Percentiles rank a stretch among this genome's conserved stretches.
Conservation (phyloP, 2,329 filamentous ascomycete species). For the Fusarium secorum region DNA sequence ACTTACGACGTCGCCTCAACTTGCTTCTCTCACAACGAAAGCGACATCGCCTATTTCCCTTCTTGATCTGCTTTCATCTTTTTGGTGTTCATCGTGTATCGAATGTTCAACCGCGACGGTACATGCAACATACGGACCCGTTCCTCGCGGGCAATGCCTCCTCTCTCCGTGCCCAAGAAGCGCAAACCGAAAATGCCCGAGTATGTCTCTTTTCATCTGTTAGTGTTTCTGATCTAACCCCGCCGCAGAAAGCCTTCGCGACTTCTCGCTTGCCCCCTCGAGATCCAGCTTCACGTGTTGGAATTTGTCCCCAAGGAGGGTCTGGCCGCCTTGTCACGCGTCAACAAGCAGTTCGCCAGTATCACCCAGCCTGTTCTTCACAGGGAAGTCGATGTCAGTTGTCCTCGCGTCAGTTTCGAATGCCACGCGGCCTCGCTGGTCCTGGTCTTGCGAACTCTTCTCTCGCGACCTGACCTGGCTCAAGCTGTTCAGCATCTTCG, state of each 20-base stretch:
- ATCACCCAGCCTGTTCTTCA: not conserved
- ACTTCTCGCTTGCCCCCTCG: not conserved
- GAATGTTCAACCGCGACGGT: not conserved
- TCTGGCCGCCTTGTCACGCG: not conserved
- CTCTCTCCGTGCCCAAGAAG: not conserved
- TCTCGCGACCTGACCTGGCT: not conserved
- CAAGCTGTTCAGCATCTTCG: not conserved
- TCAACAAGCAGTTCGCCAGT: not conserved
- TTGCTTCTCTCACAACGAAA: not conserved
- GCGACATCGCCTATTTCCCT: not conserved
- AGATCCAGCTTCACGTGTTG: not conserved
- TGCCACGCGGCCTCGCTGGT: not conserved
- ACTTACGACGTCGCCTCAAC: not conserved
- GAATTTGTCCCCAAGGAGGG: not conserved
- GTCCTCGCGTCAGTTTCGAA: not conserved
- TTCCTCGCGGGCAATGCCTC: rapidly evolving
- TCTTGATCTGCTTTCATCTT: not conserved
- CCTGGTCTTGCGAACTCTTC: not conserved
- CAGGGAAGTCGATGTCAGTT: not conserved
- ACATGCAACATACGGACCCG: not conserved
- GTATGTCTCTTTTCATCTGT: not conserved
- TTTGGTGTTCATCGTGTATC: not conserved
- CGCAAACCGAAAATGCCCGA: not conserved
- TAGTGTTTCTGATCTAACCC: not conserved
- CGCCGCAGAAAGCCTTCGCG: not conserved